phyloP scores from a whole-genome alignment of 2,329 filamentous ascomycete species.

The Talaromyces funiculosus region DNA sequence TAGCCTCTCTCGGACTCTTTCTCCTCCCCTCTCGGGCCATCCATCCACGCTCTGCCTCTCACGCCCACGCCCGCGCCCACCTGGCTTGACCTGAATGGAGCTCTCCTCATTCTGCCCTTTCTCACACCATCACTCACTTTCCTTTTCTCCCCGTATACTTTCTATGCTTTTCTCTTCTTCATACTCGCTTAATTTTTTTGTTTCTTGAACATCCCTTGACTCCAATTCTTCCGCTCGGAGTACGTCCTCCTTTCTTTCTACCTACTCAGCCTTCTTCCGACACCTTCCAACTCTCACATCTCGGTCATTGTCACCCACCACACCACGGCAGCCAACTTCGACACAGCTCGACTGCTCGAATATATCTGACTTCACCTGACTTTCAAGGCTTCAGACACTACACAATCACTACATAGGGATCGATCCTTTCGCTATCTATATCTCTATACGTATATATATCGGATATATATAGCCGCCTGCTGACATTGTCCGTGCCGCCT shows the following conservation, averaged over 20 bases:
- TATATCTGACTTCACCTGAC: not conserved
- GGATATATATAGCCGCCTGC: constrained; percentile 19
- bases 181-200: not conserved
- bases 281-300: not conserved
- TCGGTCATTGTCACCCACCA: constrained; percentile 1
- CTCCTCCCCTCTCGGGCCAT: not conserved
- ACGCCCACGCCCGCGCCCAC: constrained; percentile 1
- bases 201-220: constrained; percentile 1
- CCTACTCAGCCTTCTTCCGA: not conserved
- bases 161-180: constrained; percentile 11
- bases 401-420: not conserved
- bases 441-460: constrained; percentile 18
- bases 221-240: constrained; percentile 5
- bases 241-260: not conserved
- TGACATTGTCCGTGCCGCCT: constrained; percentile 3
- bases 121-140: constrained; percentile 12
- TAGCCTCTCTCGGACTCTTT: constrained; percentile 7
- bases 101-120: constrained; percentile 19
- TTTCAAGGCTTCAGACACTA: too few relatives aligned
- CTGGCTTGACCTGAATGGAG: constrained; percentile 3
- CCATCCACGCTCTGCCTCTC: constrained; percentile 4
- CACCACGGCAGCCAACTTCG: not conserved
- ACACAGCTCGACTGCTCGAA: not conserved
- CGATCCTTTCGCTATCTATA: constrained; percentile 9
- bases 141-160: constrained; percentile 18